phyloP scores from a whole-genome alignment of 116 monocot genomes.

The Iris pallida region DNA sequence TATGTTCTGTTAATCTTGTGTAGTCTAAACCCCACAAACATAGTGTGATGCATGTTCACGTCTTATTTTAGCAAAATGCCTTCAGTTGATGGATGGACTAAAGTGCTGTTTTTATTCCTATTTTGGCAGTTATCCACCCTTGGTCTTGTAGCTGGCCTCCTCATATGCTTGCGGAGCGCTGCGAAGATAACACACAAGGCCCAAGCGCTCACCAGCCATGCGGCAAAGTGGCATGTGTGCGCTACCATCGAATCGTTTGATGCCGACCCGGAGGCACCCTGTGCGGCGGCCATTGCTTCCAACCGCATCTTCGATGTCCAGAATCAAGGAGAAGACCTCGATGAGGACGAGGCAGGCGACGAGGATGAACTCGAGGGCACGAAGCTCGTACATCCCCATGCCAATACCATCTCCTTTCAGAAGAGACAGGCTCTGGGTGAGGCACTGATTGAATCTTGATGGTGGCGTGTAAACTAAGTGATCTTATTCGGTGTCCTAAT shows the following conservation, averaged over 20 bases:
- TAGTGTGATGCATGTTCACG: no score
- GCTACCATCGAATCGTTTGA: constrained; percentile 36
- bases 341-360: constrained; percentile 23
- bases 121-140: constrained; percentile 44
- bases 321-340: not conserved
- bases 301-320: not conserved
- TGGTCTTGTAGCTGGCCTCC: constrained; percentile 40
- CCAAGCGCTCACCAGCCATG: constrained; percentile 50
- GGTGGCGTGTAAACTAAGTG: no score
- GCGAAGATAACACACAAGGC: constrained; percentile 75
- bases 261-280: constrained; percentile 17
- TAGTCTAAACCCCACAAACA: no score
- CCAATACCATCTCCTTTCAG: constrained; percentile 29
- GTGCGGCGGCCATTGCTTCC: not conserved
- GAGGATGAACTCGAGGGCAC: constrained; percentile 23
- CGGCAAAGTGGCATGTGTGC: constrained; percentile 57
- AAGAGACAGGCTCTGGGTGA: constrained; percentile 43
- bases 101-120: not conserved
- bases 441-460: not conserved
- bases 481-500: no score
- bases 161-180: constrained; percentile 49
- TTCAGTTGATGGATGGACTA: no score
- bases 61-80: no score
- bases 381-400: constrained; percentile 14
- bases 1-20: no score